A percentile compares a stretch with the other conserved stretches of the same genome.
Conservation (phyloP, 1,284 basidiomycete species). For the Termitomyces sp. region DNA sequence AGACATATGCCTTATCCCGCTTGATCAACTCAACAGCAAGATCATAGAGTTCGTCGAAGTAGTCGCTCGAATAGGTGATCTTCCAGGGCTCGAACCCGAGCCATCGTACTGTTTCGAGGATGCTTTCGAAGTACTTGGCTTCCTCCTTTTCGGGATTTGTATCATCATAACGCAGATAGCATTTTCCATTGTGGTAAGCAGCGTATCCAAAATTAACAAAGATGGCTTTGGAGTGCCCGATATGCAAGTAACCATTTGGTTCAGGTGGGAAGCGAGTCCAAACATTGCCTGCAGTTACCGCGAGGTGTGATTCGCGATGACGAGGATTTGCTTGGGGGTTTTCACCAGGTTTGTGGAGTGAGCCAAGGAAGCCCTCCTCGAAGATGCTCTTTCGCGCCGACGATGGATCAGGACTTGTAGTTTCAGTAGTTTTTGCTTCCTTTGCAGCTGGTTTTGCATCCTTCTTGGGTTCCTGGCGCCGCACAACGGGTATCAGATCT, state of each 20-base stretch:
- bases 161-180: conserved; percentile 95
- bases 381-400: conserved; percentile 72
- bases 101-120: conserved; percentile 95
- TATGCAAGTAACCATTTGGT: conserved; percentile 95
- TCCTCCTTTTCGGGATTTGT: conserved; percentile 99
- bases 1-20: conserved; percentile 92
- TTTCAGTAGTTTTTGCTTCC: conserved; percentile 28
- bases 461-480: conserved; percentile 54
- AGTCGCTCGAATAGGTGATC: conserved; percentile 98
- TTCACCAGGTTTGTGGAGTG: conserved; percentile 90
- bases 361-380: conserved; percentile 91
- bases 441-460: conserved; percentile 26
- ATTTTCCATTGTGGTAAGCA: conserved; percentile 84
- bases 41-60: conserved; percentile 87
- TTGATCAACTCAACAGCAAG: conserved; percentile 90
- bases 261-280: conserved; percentile 98
- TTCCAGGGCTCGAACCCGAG: conserved; percentile 98
- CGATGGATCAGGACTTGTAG: conserved; percentile 27
- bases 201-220: conserved; percentile 99
- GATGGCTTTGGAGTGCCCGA: conserved; percentile 98
- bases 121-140: conserved; percentile 93
- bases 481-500: background rate
- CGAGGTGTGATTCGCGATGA: conserved; percentile 81
- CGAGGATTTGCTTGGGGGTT: conserved; percentile 85
- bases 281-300: conserved; percentile 78